Evolutionary conservation across 1,139 yeast species (phyloP), one percentile per base, ranked within the genome.

Genomic region (Tardiomyces blankii): DNA sequence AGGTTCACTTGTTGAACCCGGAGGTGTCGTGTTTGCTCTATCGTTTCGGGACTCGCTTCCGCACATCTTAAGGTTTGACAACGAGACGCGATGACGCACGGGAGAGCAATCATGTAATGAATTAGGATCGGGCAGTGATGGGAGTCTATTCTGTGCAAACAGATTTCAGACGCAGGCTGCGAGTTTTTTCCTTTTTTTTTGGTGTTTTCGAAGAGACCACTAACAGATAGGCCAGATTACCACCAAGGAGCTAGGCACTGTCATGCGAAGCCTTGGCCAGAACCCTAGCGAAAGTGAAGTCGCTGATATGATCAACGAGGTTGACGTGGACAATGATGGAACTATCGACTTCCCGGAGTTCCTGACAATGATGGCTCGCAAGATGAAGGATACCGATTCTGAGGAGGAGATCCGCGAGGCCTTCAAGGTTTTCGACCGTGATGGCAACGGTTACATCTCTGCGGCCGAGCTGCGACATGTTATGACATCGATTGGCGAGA

Each of bases 371-470:
- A 80, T 80, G 87, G 95, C 96, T 30, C 82, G 98, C 69, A 94
- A 91, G 64, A 82, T 91, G 80, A 85, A 84, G 69, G 96, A 91
- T 60, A 87, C 94, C 50, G 98, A 91, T 65, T 82, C 93, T 32
- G 97, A 91, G 67, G 97, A 94, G 56, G 98, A 91, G 67, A 82
- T 91, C 57, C 79, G 93, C 54, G 98, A 91, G 69, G 98, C 98
- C 14, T 91, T 91, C 74, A 89, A 89, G 69, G 98, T 91, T 42
- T 87, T 88, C 62, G 86, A 80, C 67, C 74, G 87, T 63, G 94
- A 91, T 65, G 96, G 96, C 48, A 96, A 91, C 64, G 99, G 98
- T 51, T 84, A 83, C 67, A 91, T 91, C 62, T 84, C 95, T 48
- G 91, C 95, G 49, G 94, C 96, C 51, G 99, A 91, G 70, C 78